Percentiles rank a stretch among this genome's conserved stretches.
Evolutionary conservation across 2,329 filamentous ascomycete species (phyloP).

Genomic region (Aphanocladium album): DNA sequence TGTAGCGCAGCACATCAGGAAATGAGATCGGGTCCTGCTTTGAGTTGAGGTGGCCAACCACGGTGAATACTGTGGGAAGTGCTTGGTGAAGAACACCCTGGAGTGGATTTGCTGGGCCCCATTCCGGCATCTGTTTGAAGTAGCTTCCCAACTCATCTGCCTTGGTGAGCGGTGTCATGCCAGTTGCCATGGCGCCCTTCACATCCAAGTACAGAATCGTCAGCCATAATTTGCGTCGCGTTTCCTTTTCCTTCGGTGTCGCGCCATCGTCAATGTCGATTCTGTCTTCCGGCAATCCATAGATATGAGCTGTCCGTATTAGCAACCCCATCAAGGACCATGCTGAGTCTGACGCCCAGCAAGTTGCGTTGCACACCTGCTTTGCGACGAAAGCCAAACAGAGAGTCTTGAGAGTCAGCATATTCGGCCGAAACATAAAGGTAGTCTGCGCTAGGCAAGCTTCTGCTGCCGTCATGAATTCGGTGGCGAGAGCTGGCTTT

Average conservation of each 20-base stretch:
- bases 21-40: slow-evolving; percentile 27
- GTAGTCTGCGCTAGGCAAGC: slow-evolving; percentile 34
- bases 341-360: slow-evolving; percentile 32
- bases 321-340: slow-evolving; percentile 31
- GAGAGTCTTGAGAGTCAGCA: slow-evolving; percentile 26
- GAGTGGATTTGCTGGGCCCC: slow-evolving; percentile 24
- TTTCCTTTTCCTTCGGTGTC: slow-evolving; percentile 22
- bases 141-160: slow-evolving; percentile 26
- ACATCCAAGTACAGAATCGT: slow-evolving; percentile 33
- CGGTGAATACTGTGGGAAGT: slow-evolving; percentile 26
- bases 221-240: slow-evolving; percentile 29
- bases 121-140: slow-evolving; percentile 22
- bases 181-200: slow-evolving; percentile 30
- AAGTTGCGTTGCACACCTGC: slow-evolving; percentile 32
- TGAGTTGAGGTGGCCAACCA: slow-evolving; percentile 29
- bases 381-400: slow-evolving; percentile 32
- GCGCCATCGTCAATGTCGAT: slow-evolving; percentile 21
- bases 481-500: slow-evolving; percentile 25
- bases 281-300: slow-evolving; percentile 29
- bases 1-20: slow-evolving; percentile 29
- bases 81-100: slow-evolving; percentile 29
- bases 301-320: slow-evolving; percentile 30
- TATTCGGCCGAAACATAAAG: slow-evolving; percentile 32
- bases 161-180: slow-evolving; percentile 30
- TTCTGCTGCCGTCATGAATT: slow-evolving; percentile 33